A percentile compares a stretch with the other conserved stretches of the same genome.
Evolutionary conservation across 148 eudicot species (phyloP).

Genomic region (Cornus suecica): DNA sequence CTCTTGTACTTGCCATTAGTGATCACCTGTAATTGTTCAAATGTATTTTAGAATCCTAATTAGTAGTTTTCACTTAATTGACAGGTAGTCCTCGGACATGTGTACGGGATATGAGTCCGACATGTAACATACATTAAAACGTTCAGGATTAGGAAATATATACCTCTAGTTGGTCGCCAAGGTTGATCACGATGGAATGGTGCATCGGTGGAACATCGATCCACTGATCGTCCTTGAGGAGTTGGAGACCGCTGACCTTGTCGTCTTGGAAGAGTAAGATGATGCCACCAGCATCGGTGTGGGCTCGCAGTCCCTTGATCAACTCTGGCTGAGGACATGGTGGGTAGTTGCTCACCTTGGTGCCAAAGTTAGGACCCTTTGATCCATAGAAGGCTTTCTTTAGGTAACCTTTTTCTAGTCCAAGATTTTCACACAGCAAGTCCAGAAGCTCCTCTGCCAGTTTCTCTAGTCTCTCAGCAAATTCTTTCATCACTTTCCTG

Average conservation of each 20-base stretch:
- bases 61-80: no score
- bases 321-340: constrained; percentile 74
- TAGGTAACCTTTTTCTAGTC: constrained; percentile 72
- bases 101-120: no score
- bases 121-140: neutral
- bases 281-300: constrained; percentile 84
- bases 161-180: constrained; percentile 84
- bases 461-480: constrained; percentile 52
- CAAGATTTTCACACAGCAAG: constrained; percentile 73
- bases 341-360: constrained; percentile 78
- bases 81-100: no score
- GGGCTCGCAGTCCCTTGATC: constrained; percentile 77
- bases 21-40: constrained; percentile 35
- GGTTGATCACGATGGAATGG: constrained; percentile 75
- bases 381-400: constrained; percentile 62
- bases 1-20: constrained; percentile 61
- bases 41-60: neutral
- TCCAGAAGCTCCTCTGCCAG: constrained; percentile 71
- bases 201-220: constrained; percentile 77
- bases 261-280: constrained; percentile 78
- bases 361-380: constrained; percentile 64
- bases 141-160: neutral
- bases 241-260: constrained; percentile 71
- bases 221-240: constrained; percentile 67
- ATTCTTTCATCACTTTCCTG: constrained; percentile 70